Evolutionary conservation across 192 early-diverging fungal species (phyloP).

Genomic region (Podila epicladia): DNA sequence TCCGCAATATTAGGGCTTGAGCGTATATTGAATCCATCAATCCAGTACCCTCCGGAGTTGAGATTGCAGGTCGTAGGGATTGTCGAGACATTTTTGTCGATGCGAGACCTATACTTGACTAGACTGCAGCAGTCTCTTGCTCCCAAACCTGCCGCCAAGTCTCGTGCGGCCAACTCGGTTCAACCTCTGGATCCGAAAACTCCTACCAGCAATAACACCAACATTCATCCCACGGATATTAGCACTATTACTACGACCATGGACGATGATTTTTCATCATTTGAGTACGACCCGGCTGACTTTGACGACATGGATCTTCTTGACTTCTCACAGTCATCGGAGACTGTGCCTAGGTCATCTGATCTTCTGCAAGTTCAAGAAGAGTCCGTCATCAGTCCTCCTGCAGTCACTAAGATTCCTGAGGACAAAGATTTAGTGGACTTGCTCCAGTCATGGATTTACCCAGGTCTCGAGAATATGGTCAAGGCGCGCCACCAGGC

Average conservation of each 20-base stretch:
- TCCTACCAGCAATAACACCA: no score
- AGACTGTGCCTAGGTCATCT: background rate
- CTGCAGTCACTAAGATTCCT: background rate
- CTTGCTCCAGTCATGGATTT: slow-evolving; percentile 20
- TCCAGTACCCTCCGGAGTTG: slow-evolving; percentile 5
- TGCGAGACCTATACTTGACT: background rate
- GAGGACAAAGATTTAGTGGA: slow-evolving; percentile 7
- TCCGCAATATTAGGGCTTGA: slow-evolving; percentile 18
- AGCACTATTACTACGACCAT: no score
- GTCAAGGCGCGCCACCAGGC: slow-evolving; percentile 19
- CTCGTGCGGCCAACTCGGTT: no score
- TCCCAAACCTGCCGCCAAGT: no score
- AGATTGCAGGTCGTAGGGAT: slow-evolving; percentile 14
- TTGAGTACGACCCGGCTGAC: slow-evolving; percentile 19
- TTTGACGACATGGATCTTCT: slow-evolving; percentile 19
- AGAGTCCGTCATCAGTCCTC: background rate
- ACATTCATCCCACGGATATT: no score
- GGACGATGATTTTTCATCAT: slow-evolving; percentile 20
- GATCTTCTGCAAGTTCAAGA: background rate
- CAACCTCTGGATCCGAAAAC: no score
- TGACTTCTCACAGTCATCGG: slow-evolving; percentile 1
- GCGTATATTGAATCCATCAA: slow-evolving; percentile 8
- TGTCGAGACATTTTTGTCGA: slow-evolving; percentile 16
- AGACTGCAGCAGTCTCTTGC: background rate
- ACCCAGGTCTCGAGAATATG: slow-evolving; percentile 15